Evolutionary conservation across 2,329 filamentous ascomycete species (phyloP).

Genomic region (Helicocarpus griseus): DNA sequence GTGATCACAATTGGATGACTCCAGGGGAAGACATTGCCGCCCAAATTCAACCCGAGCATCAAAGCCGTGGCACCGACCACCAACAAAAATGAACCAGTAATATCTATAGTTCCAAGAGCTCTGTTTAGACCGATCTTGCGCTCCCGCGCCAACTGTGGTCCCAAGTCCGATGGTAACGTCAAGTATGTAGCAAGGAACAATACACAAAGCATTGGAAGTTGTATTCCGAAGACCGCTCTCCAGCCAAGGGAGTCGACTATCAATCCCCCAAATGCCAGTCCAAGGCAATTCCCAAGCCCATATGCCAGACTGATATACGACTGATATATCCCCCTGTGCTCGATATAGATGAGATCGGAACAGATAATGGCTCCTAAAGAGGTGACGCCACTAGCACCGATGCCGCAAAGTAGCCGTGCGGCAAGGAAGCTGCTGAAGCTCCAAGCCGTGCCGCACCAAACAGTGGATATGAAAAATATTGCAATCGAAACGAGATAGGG

Average conservation of each 20-base stretch:
- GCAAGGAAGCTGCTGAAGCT: conserved; percentile 62
- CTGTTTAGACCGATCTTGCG: conserved; percentile 31
- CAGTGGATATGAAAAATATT: conserved; percentile 55
- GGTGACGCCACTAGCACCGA: conserved; percentile 63
- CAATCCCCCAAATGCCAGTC: conserved; percentile 28
- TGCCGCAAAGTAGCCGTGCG: conserved; percentile 59
- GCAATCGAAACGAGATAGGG: conserved; percentile 54
- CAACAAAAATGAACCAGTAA: conserved; percentile 39
- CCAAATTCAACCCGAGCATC: conserved; percentile 43
- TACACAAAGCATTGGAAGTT: conserved; percentile 39
- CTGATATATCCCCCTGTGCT: conserved; percentile 41
- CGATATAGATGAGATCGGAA: conserved; percentile 62
- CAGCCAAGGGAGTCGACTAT: conserved; percentile 31
- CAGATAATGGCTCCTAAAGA: conserved; percentile 51
- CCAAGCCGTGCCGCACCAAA: conserved; percentile 61
- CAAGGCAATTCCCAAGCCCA: conserved; percentile 26
- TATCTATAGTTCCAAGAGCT: conserved; percentile 39
- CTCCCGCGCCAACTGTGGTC: conserved; percentile 32
- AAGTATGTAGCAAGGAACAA: conserved; percentile 30
- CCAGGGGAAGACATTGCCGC: conserved; percentile 44
- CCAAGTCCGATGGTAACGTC: conserved; percentile 37
- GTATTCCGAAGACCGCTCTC: conserved; percentile 37
- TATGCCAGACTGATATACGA: conserved; percentile 31
- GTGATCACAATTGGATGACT: conserved; percentile 38
- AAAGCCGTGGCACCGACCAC: conserved; percentile 37